Evolutionary conservation across 192 early-diverging fungal genomes (phyloP).

Genomic region (Rhizoclosmatium sp.): DNA sequence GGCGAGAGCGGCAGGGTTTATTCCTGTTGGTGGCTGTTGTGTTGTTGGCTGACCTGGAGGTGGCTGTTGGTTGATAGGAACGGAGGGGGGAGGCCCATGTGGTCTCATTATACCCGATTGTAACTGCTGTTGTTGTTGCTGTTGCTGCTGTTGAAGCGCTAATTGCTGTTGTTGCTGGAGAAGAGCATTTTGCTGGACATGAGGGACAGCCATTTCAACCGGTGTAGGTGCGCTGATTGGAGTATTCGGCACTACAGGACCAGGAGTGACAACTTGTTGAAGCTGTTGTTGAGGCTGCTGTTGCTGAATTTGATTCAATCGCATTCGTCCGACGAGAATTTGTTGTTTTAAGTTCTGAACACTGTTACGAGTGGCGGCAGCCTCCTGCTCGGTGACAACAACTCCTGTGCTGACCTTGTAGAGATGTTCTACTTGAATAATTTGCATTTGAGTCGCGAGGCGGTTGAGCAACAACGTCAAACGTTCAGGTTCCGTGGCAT

Average conservation of each 20-base stretch:
- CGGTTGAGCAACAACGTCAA: constrained; percentile 8
- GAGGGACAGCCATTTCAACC: neutral
- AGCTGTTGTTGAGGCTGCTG: neutral
- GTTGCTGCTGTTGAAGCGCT: neutral
- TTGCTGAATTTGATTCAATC: neutral
- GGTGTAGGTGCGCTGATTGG: neutral
- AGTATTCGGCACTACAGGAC: neutral
- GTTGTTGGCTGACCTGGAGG: neutral
- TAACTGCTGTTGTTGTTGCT: neutral
- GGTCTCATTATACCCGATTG: neutral
- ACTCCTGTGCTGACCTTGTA: constrained; percentile 1
- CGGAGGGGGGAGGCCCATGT: neutral
- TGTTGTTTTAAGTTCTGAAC: constrained; percentile 11
- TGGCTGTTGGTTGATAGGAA: neutral
- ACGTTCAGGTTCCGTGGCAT: neutral
- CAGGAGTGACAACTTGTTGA: neutral
- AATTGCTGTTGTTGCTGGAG: neutral
- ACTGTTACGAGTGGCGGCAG: neutral
- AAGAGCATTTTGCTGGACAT: neutral
- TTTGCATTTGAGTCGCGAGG: constrained; percentile 15
- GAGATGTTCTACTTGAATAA: constrained; percentile 10
- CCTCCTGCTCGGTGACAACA: neutral
- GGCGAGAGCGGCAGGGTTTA: neutral
- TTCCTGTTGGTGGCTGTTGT: neutral
- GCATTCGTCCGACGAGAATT: neutral